A percentile compares a stretch with the other conserved stretches of the same genome.
phyloP scores from a whole-genome alignment of 2,329 filamentous ascomycete species.

The Zelopaecilomyces penicillatus region DNA sequence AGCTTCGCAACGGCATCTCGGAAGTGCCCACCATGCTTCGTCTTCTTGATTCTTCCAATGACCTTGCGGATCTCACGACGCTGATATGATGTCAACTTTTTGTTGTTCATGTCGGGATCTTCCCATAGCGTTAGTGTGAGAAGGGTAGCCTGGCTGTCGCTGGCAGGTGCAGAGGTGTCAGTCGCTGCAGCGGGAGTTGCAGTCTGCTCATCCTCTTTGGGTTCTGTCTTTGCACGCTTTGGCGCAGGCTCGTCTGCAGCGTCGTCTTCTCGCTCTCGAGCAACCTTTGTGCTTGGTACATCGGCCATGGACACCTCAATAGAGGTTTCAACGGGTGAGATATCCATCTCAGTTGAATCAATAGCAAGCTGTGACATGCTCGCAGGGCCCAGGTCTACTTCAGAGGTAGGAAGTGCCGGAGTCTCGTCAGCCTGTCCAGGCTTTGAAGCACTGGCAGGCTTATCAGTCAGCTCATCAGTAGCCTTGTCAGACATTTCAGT shows the following conservation, averaged over 20 bases:
- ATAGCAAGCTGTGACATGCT: conserved; percentile 32
- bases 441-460: conserved; percentile 16
- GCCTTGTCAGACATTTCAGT: conserved; percentile 19
- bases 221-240: conserved; percentile 73
- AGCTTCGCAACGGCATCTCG: conserved; percentile 67
- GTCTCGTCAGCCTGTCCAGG: conserved; percentile 8
- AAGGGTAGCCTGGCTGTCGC: conserved; percentile 12
- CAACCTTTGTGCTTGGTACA: conserved; percentile 50
- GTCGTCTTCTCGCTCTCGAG: conserved; percentile 73
- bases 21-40: conserved; percentile 70
- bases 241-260: conserved; percentile 55
- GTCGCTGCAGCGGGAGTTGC: conserved; percentile 14
- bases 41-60: conserved; percentile 74
- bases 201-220: conserved; percentile 30
- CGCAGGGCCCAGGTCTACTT: conserved; percentile 27
- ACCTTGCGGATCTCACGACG: conserved; percentile 55
- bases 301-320: conserved; percentile 47
- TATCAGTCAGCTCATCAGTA: conserved; percentile 11
- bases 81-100: conserved; percentile 50
- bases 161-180: conserved; percentile 12
- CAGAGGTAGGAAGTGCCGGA: conserved; percentile 18
- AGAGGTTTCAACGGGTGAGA: conserved; percentile 19
- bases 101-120: conserved; percentile 34
- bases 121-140: conserved; percentile 30
- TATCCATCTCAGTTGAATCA: conserved; percentile 24